Base-by-base conservation (phyloP, 129 eudicot genomes). In the Arctium minus region DNA sequence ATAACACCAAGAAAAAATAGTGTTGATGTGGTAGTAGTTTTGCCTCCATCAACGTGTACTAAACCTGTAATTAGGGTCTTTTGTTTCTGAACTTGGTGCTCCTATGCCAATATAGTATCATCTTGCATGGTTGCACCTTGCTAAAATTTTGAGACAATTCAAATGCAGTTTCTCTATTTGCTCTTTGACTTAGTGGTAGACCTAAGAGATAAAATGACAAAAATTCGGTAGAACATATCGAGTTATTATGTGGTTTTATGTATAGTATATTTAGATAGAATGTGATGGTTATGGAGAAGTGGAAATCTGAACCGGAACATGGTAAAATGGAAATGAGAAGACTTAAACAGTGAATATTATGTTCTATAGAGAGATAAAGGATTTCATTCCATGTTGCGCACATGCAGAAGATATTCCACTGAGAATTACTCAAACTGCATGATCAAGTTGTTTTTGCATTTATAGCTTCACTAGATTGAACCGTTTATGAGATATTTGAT, bases 391-490 rank as follows among this genome's bases (percentile, higher is more conserved):
- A 64, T 64, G 70, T 22, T 18, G 30, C 30, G 6, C 65, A 53
- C 65, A 22, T 64, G 30, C 46, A 39, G 78, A 64, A 42, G 78
- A 18, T 29, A 74, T 74, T 39, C 17, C 62, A 74, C 33, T 17
- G 77, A 35, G 50, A 74, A 17, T 11, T 17, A 60, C 65, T 69
- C 15, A 69, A 79, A 29, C 68, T 18, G 30, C 70, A n/a, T n/a
- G 53, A 40, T 79, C 75, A 67, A 67, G 18, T 42, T 40, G 64
- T 74, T 40, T 39, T 40, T 13, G 33, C 77, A 15, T 73, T 17
- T 73, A 38, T 50, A 82, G 38, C 65, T 64, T 75, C 71, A 75
- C 13, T 78, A 72, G 67, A 67, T 78, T 72, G 46, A 38, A 35
- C 30, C 67, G 39, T 78, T 68, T 78, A 44, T 62, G 72, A 72